These are phyloP conservation scores for Alternaria gaisen DNA, from an alignment of 2,329 filamentous ascomycete species.

Conservation along the genomic window DNA sequence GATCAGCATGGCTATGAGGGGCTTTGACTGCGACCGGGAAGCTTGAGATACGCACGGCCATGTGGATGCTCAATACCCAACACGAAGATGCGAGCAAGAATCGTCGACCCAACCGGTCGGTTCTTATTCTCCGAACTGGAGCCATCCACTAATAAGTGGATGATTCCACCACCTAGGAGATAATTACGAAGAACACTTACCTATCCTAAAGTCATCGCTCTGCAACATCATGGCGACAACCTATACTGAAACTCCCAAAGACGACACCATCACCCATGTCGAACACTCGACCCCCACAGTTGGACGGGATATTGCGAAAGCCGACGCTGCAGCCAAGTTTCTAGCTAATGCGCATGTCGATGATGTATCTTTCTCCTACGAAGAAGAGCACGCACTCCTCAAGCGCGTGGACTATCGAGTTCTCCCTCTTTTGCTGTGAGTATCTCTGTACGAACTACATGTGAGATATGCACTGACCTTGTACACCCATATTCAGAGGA, in stretches of 20 bases:
- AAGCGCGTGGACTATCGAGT: constrained; percentile 60
- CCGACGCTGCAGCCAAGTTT: constrained; percentile 59
- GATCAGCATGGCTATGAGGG: neutral
- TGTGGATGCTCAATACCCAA: neutral
- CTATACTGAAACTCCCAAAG: constrained; percentile 9
- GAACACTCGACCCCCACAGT: constrained; percentile 16
- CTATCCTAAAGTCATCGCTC: neutral
- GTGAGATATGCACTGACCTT: neutral
- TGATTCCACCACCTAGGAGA: neutral
- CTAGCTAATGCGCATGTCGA: constrained; percentile 52
- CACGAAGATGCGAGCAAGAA: neutral
- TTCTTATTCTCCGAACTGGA: neutral
- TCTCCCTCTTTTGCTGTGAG: constrained; percentile 61
- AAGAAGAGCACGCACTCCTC: constrained; percentile 62
- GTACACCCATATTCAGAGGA: constrained; percentile 32
- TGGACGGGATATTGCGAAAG: constrained; percentile 5
- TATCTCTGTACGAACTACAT: neutral
- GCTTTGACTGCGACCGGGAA: neutral
- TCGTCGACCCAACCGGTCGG: constrained; percentile 9
- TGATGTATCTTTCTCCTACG: constrained; percentile 55
- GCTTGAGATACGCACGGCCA: neutral
- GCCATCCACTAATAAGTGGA: constrained; percentile 11
- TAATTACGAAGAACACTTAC: neutral
- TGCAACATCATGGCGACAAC: constrained; percentile 14
- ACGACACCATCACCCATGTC: constrained; percentile 29